These are phyloP conservation scores for Mucor plumbeus DNA, from an alignment of 371 early-diverging fungal genomes.

Conservation along the genomic window DNA sequence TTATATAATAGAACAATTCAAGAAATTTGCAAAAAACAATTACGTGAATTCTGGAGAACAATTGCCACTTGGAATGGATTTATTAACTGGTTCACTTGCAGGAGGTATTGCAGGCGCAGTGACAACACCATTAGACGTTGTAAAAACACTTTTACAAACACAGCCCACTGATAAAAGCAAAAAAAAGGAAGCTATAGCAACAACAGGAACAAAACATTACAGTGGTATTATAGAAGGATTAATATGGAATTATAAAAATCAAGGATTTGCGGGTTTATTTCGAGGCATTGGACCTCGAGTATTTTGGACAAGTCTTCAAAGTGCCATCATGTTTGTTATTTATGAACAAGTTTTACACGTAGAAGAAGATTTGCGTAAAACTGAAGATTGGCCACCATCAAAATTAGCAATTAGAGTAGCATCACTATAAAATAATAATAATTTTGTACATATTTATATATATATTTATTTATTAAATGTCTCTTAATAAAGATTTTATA, in stretches of 20 bases:
- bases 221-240: slow-evolving; percentile 69
- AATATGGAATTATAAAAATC: slow-evolving; percentile 64
- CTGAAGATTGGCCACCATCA: slow-evolving; percentile 48
- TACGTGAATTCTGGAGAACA: slow-evolving; percentile 35
- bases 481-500: slow-evolving; percentile 43
- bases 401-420: background rate
- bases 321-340: slow-evolving; percentile 73
- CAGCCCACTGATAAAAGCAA: slow-evolving; percentile 40
- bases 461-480: slow-evolving; percentile 10
- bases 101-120: slow-evolving; percentile 73
- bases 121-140: slow-evolving; percentile 74
- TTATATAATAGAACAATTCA: slow-evolving; percentile 45
- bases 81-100: slow-evolving; percentile 65
- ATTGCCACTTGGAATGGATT: slow-evolving; percentile 58
- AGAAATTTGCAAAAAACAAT: slow-evolving; percentile 45
- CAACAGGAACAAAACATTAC: slow-evolving; percentile 50
- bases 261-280: slow-evolving; percentile 69
- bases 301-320: slow-evolving; percentile 71
- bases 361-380: slow-evolving; percentile 38
- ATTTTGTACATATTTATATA: background rate
- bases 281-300: slow-evolving; percentile 70
- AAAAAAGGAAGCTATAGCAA: slow-evolving; percentile 21
- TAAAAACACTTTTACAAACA: slow-evolving; percentile 77
- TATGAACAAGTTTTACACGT: slow-evolving; percentile 67
- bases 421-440: background rate